A percentile compares a stretch with the other conserved stretches of the same genome.
These are phyloP conservation scores for Litchi chinensis DNA, from an alignment of 345 rosid species.

Conservation along the genomic window DNA sequence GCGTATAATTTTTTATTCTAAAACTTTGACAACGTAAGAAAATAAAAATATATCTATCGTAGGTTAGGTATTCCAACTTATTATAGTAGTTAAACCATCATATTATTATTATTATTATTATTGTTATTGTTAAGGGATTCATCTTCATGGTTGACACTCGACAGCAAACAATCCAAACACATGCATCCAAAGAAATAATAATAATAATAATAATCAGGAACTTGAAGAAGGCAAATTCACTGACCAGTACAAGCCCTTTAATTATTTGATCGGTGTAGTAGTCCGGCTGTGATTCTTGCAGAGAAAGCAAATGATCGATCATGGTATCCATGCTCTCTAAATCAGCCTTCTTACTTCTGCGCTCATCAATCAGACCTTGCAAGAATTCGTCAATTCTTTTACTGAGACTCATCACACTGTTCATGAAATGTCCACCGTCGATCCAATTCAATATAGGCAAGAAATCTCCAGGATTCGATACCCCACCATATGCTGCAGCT, in stretches of 20 bases:
- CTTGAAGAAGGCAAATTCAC: neutral
- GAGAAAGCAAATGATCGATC: constrained; percentile 61
- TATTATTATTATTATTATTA: too few relatives aligned
- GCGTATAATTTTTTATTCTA: too few relatives aligned
- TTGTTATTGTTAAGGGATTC: neutral
- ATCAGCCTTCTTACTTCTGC: constrained; percentile 26
- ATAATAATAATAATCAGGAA: neutral
- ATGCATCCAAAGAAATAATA: neutral
- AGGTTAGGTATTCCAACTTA: too few relatives aligned
- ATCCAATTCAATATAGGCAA: constrained; percentile 42
- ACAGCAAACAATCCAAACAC: neutral
- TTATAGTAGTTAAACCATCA: too few relatives aligned
- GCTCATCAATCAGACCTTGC: constrained; percentile 53
- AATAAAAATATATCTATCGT: too few relatives aligned
- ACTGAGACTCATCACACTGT: constrained; percentile 30
- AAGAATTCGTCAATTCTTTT: constrained; percentile 42
- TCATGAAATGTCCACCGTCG: constrained; percentile 32
- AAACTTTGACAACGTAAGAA: too few relatives aligned
- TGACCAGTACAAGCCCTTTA: constrained; percentile 50
- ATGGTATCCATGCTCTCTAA: constrained; percentile 32
- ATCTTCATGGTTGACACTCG: too few relatives aligned
- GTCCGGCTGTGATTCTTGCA: constrained; percentile 49
- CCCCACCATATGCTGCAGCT: constrained; percentile 22
- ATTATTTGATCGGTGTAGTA: constrained; percentile 56
- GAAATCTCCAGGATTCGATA: constrained; percentile 37